Evolutionary conservation across 345 rosid genomes (phyloP).

Genomic region (Syzygium oleosum): DNA sequence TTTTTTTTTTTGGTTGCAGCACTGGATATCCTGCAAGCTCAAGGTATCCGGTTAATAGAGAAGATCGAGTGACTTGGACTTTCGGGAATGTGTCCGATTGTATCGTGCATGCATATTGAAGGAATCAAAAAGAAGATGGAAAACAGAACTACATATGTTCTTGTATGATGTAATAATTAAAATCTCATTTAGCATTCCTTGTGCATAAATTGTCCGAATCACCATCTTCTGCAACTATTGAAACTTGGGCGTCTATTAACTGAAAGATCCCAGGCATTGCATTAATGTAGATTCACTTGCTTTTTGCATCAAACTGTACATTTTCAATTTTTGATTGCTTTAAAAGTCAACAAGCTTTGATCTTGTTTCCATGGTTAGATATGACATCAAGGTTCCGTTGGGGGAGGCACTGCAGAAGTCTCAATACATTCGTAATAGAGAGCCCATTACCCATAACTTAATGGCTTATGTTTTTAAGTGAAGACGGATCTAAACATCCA

Average conservation of each 20-base stretch:
- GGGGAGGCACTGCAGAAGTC: neutral
- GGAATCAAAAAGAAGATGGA: neutral
- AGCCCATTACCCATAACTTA: neutral
- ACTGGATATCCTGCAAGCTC: constrained; percentile 64
- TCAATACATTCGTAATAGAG: neutral
- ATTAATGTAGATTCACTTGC: neutral
- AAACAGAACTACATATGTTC: neutral
- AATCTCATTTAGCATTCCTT: neutral
- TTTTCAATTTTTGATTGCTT: neutral
- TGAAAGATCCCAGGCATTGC: neutral
- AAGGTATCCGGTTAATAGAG: constrained; percentile 66
- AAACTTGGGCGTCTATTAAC: neutral
- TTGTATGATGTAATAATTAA: neutral
- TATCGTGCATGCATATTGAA: neutral
- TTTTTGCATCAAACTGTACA: neutral
- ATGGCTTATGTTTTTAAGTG: too few species aligned
- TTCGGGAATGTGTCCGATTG: neutral
- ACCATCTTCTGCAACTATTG: neutral
- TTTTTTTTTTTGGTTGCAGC: constrained; percentile 38
- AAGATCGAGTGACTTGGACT: constrained; percentile 31
- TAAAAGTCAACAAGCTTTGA: neutral
- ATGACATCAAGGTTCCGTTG: neutral
- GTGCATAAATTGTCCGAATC: neutral
- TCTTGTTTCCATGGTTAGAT: neutral
- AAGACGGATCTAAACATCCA: too few species aligned